Evolutionary conservation across 345 rosid species (phyloP).

Genomic region (Sapria himalayana): DNA sequence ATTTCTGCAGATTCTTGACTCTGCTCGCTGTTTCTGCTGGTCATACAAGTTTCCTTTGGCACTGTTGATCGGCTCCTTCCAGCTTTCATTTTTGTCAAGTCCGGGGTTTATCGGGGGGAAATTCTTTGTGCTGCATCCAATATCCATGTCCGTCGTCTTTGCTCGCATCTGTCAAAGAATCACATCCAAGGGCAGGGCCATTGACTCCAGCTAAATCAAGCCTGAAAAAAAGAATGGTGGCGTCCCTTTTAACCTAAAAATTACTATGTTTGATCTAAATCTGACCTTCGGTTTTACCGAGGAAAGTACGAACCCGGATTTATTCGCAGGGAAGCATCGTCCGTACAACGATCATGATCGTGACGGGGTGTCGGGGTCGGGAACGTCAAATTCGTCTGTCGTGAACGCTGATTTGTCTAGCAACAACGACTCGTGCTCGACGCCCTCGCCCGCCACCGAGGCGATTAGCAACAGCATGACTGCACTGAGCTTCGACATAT

Average conservation of each 20-base stretch:
- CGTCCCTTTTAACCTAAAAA: too few species aligned
- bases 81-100: too few species aligned
- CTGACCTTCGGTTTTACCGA: constrained; percentile 37
- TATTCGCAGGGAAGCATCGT: constrained; percentile 13
- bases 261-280: constrained; percentile 78
- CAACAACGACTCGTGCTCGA: constrained; percentile 46
- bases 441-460: constrained; percentile 17
- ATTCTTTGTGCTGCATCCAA: too few species aligned
- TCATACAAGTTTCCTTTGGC: too few species aligned
- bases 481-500: constrained; percentile 46
- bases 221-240: background rate
- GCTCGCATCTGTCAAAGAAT: too few species aligned
- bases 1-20: too few species aligned
- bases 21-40: too few species aligned
- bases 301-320: constrained; percentile 16
- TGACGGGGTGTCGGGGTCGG: constrained; percentile 27
- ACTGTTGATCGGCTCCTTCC: too few species aligned
- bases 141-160: too few species aligned
- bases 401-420: constrained; percentile 55
- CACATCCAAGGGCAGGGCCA: too few species aligned
- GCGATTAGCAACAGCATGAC: constrained; percentile 8
- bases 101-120: too few species aligned
- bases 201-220: constrained; percentile 3
- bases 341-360: background rate
- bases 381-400: constrained; percentile 65